These are phyloP conservation scores for Lactifluus subvellereus DNA, from an alignment of 768 basidiomycete genomes.

Conservation along the genomic window DNA sequence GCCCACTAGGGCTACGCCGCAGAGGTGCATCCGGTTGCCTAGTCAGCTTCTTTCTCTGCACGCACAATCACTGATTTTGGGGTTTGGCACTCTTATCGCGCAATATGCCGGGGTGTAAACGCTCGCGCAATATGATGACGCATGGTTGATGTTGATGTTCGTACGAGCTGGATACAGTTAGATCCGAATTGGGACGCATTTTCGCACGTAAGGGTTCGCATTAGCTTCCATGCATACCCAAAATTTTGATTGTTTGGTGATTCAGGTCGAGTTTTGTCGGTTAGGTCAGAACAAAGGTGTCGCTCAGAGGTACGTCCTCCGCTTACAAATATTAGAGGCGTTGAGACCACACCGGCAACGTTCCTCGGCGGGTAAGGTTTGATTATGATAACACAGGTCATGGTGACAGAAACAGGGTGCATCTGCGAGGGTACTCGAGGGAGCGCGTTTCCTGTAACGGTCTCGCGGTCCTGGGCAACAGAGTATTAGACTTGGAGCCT, in stretches of 20 bases:
- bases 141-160: neutral
- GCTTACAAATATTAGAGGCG: neutral
- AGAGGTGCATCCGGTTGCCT: neutral
- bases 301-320: neutral
- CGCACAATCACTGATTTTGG: neutral
- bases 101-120: neutral
- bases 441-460: neutral
- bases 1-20: too few species aligned
- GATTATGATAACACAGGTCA: slow-evolving; percentile 1
- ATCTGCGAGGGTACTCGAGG: neutral
- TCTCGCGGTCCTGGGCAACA: slow-evolving; percentile 1
- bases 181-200: neutral
- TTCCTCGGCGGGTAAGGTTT: slow-evolving; percentile 8
- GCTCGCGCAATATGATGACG: neutral
- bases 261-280: neutral
- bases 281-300: neutral
- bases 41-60: neutral
- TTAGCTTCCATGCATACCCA: neutral
- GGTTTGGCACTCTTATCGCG: neutral
- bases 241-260: neutral
- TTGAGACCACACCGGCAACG: neutral
- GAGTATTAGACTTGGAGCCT: slow-evolving; percentile 3
- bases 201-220: neutral
- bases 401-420: slow-evolving; percentile 20
- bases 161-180: neutral